Evolutionary conservation across 2,329 filamentous ascomycete species (phyloP).

Genomic region (Aureobasidium zeae): DNA sequence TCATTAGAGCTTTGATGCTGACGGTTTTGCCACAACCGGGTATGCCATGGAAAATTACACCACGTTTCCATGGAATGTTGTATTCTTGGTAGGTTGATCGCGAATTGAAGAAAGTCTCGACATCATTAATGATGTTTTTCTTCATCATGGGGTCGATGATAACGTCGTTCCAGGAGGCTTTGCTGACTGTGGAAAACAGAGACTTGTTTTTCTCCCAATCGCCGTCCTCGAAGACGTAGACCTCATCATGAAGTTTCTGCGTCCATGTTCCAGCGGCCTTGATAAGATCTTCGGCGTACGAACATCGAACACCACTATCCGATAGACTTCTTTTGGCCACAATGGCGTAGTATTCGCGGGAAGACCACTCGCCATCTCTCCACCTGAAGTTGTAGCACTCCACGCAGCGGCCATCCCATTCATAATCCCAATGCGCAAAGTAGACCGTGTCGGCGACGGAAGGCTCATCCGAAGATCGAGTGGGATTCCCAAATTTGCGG

Average conservation of each 20-base stretch:
- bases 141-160: constrained; percentile 39
- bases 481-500: neutral
- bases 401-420: constrained; percentile 27
- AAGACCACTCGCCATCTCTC: neutral
- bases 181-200: constrained; percentile 33
- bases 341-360: neutral
- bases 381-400: constrained; percentile 31
- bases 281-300: constrained; percentile 31
- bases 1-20: constrained; percentile 37
- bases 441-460: constrained; percentile 30
- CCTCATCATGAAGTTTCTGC: constrained; percentile 27
- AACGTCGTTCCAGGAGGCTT: constrained; percentile 38
- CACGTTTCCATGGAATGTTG: constrained; percentile 41
- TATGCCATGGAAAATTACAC: constrained; percentile 36
- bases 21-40: constrained; percentile 38
- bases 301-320: constrained; percentile 25
- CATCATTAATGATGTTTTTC: constrained; percentile 32
- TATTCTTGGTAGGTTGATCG: constrained; percentile 34
- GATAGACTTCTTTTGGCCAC: neutral
- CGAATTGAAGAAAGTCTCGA: constrained; percentile 35
- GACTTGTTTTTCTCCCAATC: constrained; percentile 32
- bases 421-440: constrained; percentile 34
- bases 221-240: constrained; percentile 38
- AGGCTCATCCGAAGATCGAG: neutral
- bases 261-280: constrained; percentile 32